Evolutionary conservation across 495 filamentous ascomycete species (phyloP).

Genomic region (Penicillium roqueforti): DNA sequence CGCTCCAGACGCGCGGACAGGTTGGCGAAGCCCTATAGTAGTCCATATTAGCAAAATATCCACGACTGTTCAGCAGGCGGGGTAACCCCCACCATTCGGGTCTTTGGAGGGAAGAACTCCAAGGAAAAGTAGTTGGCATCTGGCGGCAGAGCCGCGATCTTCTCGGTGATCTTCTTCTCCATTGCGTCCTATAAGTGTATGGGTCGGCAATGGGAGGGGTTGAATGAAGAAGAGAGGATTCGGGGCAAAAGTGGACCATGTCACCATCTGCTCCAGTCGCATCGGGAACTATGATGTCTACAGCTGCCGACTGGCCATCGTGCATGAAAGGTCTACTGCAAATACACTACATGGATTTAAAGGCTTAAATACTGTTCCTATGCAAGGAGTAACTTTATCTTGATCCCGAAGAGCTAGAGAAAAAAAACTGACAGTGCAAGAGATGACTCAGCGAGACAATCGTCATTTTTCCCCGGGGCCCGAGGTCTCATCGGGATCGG

Average conservation of each 20-base stretch:
- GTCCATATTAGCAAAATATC: neutral
- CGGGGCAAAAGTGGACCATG: conserved; percentile 29
- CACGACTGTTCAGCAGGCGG: conserved; percentile 21
- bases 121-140: conserved; percentile 87
- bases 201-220: conserved; percentile 16
- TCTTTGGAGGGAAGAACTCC: conserved; percentile 99
- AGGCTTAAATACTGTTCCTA: conserved; percentile 2
- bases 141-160: conserved; percentile 84
- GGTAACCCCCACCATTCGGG: conserved; percentile 64
- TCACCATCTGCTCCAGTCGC: conserved; percentile 11
- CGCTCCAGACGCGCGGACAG: conserved; percentile 88
- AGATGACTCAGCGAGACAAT: conserved; percentile 23
- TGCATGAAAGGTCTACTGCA: conserved; percentile 6
- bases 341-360: neutral
- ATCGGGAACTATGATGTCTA: conserved; percentile 21
- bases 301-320: conserved; percentile 19
- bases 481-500: neutral
- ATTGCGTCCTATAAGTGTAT: conserved; percentile 36
- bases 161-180: conserved; percentile 84
- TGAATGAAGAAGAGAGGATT: conserved; percentile 17
- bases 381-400: neutral
- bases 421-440: conserved; percentile 1
- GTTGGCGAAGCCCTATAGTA: conserved; percentile 73
- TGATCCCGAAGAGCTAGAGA: neutral
- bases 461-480: neutral